A percentile compares a stretch with the other conserved stretches of the same genome.
Conservation (phyloP, 768 basidiomycete species). For the Phylloporus sp. region DNA sequence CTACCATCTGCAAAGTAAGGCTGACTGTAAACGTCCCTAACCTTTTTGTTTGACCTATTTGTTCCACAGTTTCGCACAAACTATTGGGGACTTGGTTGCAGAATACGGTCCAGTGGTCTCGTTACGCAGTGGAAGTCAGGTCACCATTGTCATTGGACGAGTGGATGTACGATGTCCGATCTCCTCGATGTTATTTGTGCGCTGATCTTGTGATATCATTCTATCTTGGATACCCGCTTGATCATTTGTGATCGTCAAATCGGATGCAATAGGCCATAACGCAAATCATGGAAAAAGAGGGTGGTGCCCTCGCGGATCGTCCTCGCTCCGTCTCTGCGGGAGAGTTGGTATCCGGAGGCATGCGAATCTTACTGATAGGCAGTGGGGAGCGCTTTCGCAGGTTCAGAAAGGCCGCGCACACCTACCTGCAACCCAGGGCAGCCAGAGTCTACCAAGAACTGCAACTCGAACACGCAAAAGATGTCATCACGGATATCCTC, state of each 20-base stretch:
- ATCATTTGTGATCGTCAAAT: not conserved
- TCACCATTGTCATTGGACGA: slow-evolving; percentile 19
- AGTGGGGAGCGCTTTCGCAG: slow-evolving; percentile 53
- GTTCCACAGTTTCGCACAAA: slow-evolving; percentile 10
- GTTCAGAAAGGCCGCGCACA: slow-evolving; percentile 48
- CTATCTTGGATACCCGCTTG: not conserved
- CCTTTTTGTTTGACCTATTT: not conserved
- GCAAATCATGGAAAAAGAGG: slow-evolving; percentile 60
- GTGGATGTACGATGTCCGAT: slow-evolving; percentile 12
- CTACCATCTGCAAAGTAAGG: slow-evolving; percentile 21
- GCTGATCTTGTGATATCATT: not conserved
- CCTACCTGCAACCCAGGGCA: slow-evolving; percentile 42
- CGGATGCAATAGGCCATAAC: slow-evolving; percentile 40
- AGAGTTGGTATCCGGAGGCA: slow-evolving; percentile 47
- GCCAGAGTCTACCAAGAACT: slow-evolving; percentile 38
- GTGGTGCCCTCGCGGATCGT: slow-evolving; percentile 44
- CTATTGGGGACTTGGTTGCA: slow-evolving; percentile 49
- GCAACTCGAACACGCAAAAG: slow-evolving; percentile 33
- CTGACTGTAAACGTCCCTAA: not conserved
- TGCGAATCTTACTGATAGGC: slow-evolving; percentile 45
- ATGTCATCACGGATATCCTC: slow-evolving; percentile 27
- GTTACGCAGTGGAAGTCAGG: slow-evolving; percentile 42
- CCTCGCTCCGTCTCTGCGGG: slow-evolving; percentile 49
- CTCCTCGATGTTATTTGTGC: not conserved
- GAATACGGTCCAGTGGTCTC: slow-evolving; percentile 56